Base-by-base conservation (phyloP, 1,284 basidiomycete species). In the Leccinum solheimii region DNA sequence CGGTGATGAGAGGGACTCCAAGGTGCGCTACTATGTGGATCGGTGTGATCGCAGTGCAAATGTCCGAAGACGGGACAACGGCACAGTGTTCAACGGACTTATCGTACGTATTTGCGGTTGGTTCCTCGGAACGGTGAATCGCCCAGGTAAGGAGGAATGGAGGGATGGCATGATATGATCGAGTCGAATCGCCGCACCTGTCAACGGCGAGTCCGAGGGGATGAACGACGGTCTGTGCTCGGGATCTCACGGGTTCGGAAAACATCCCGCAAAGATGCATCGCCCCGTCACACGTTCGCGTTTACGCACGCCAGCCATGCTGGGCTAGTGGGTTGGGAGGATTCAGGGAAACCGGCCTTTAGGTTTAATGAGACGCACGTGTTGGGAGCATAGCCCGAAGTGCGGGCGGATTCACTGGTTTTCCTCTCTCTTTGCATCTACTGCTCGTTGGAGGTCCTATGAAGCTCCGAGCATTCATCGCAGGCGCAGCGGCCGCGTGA, bases 361-460 rank as follows among this genome's bases (percentile, higher is more conserved):
- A 63, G 60, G 60, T 61, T 61, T 63, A 61, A 61, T 61, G 45
- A 21, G 43, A 45, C 26, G 32, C 60, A 61, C 61, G 60, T 49
- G 48, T 49, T 49, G 48, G 3, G 48, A 26, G 13, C 48, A 49
- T 49, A 49, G 48, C 48, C 48, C 14, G 48, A 23, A 23, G 48
- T 49, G 13, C 48, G 48, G 48, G 48, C 3, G 48, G 48, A 23
- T 23, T 49, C 13, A 49, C 13, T 23, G 19, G 13, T 2, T 14
- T 23, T 48, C 45, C 45, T 48, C 13, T 23, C 45, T 49, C 21
- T 23, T 23, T 14, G 23, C 9, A 13, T n/a, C 9, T 9, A 16
- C 50, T 5, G 50, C 26, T 27, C 50, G 26, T 51, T n/a, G 9
- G 10, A 51, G 26, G 9, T 16, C 23, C 8, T 1, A 10, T 3